phyloP scores from a whole-genome alignment of 2,329 filamentous ascomycete species.

The Botrytis fabae region DNA sequence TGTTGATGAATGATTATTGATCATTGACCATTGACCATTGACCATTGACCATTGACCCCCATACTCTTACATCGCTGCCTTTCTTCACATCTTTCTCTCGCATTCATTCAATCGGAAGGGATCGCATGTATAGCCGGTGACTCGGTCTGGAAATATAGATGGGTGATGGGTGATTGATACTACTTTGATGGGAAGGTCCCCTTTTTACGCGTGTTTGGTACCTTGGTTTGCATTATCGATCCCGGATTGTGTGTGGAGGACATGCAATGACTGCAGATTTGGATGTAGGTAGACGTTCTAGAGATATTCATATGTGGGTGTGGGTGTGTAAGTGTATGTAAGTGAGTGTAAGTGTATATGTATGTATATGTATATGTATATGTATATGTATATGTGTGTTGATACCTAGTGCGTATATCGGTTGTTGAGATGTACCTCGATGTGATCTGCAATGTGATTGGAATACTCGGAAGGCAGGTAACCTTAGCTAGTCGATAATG shows the following conservation, averaged over 20 bases:
- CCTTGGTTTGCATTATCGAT: not conserved
- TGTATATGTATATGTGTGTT: not conserved
- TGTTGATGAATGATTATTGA: not conserved
- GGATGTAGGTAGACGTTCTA: not conserved
- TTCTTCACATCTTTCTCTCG: not conserved
- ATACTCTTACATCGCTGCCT: not conserved
- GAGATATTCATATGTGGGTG: not conserved
- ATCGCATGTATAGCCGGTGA: slow-evolving; percentile 12
- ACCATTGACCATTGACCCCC: not conserved
- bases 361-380: too few species aligned
- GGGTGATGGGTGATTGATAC: not conserved
- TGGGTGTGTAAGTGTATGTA: not conserved
- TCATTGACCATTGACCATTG: not conserved
- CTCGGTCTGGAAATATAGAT: slow-evolving; percentile 4
- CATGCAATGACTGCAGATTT: not conserved
- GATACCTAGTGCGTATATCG: not conserved
- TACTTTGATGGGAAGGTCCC: not conserved
- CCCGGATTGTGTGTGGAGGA: not conserved
- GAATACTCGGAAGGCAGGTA: not conserved
- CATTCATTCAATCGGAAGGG: slow-evolving; percentile 17
- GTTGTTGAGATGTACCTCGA: not conserved
- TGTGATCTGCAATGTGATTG: not conserved
- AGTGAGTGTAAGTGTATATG: not conserved
- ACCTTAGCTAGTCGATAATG: too few species aligned
- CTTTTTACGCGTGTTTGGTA: not conserved